Evolutionary conservation across 208 protist species (phyloP).

Genomic region (Strigomonas culicis): DNA sequence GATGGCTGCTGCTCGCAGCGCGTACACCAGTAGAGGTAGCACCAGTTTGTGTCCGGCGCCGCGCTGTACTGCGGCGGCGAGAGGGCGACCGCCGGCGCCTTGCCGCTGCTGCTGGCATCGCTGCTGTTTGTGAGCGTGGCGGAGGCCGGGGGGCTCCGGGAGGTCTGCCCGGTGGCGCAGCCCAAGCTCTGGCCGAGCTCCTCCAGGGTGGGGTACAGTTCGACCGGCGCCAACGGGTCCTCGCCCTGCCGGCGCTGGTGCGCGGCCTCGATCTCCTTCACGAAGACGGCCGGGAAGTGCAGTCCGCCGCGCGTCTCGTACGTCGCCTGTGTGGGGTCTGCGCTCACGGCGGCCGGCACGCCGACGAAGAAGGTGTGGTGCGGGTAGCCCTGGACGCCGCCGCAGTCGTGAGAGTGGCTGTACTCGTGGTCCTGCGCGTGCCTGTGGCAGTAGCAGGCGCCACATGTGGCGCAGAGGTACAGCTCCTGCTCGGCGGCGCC

Average conservation of each 20-base stretch:
- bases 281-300: slow-evolving; percentile 43
- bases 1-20: slow-evolving; percentile 29
- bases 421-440: slow-evolving; percentile 58
- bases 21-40: slow-evolving; percentile 50
- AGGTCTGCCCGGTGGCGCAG: too few species aligned
- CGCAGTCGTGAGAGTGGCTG: slow-evolving; percentile 25
- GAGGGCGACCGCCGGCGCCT: slow-evolving; percentile 7
- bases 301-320: slow-evolving; percentile 40
- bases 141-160: too few species aligned
- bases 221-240: too few species aligned
- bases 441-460: slow-evolving; percentile 57
- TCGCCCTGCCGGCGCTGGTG: not conserved
- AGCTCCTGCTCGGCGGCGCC: too few species aligned
- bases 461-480: slow-evolving; percentile 70
- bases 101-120: not conserved
- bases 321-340: slow-evolving; percentile 27
- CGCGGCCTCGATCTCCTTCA: slow-evolving; percentile 32
- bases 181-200: too few species aligned
- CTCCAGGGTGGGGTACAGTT: not conserved
- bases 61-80: slow-evolving; percentile 24
- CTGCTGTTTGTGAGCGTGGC: not conserved
- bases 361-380: slow-evolving; percentile 63
- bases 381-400: slow-evolving; percentile 23
- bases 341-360: slow-evolving; percentile 44
- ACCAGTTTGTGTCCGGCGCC: slow-evolving; percentile 34